Base-by-base conservation (phyloP, 345 rosid species). In the Mercurialis annua region DNA sequence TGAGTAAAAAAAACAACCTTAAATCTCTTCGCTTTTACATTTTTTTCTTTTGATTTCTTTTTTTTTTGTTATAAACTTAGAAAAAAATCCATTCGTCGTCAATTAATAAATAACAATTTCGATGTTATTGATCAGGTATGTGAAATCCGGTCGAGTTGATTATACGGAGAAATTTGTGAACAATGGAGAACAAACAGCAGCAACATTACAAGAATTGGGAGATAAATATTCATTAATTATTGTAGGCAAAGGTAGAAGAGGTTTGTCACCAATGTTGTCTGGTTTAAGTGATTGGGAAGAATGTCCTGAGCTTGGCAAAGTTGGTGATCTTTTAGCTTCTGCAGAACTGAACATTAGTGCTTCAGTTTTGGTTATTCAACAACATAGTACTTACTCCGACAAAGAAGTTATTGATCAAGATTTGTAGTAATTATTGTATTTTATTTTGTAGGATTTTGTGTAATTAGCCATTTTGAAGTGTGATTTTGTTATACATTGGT, bases 231-330 rank as follows among this genome's bases (percentile, higher is more conserved):
- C 86, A 6, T 69, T 93, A 51, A 81, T 87, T 61, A 84, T 93
- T 30, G 84, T 87, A 5, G 95, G 97, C 11, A 93, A 83, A 58
- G 78, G 83, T 4, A 76, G 84, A 59, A 67, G 88, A 63, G 80
- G 76, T 34, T 54, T 76, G 17, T 75, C 79, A 10, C 71, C 81
- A 0, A 76, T 87, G 76, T 85, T 89, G 1, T 73, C 77, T 0
- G 90, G 85, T 4, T 62, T 93, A 82, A 89, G 83, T 53, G 87
- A 90, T 47, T 90, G 97, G 97, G 98, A 89, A 62, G 96, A 93
- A 76, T 90, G 92, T 69, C 94, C 92, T 0, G 94, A 93, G 72
- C 78, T 89, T 0, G 95, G 92, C 6, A 61, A 61, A 0, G 84
- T 86, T 9, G 94, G 95, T 17, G 96, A 92, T 73, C 71, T 90